phyloP scores from a whole-genome alignment of 2,329 filamentous ascomycete species.

The Alternaria incomplexa region DNA sequence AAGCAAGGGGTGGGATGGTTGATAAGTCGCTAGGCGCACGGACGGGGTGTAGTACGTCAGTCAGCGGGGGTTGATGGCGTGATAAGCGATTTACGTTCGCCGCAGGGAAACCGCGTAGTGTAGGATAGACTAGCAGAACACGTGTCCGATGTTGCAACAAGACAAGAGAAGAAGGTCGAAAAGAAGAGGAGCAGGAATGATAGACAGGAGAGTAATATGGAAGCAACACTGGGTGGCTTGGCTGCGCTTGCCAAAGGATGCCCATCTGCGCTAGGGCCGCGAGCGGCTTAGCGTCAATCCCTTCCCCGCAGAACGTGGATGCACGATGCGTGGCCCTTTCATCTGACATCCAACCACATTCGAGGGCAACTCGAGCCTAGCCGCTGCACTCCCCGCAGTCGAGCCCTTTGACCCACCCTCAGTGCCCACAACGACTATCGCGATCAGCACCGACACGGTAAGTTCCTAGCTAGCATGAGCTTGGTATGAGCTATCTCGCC shows the following conservation, averaged over 20 bases:
- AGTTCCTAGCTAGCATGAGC: conserved; percentile 24
- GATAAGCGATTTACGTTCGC: conserved; percentile 26
- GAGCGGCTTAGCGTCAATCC: conserved; percentile 23
- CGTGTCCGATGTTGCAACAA: conserved; percentile 5
- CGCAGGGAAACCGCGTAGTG: conserved; percentile 15
- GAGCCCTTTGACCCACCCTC: conserved; percentile 25
- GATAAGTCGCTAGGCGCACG: conserved; percentile 30
- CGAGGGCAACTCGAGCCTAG: conserved; percentile 13
- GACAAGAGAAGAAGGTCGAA: conserved; percentile 8
- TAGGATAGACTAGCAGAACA: conserved; percentile 17
- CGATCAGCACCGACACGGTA: conserved; percentile 21
- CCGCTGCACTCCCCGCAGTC: conserved; percentile 25
- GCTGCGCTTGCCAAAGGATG: conserved; percentile 17
- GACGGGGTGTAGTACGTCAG: conserved; percentile 36
- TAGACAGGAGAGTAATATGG: conserved; percentile 34
- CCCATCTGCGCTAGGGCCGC: conserved; percentile 17
- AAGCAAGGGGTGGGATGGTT: conserved; percentile 19
- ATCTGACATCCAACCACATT: conserved; percentile 18
- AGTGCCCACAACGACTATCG: conserved; percentile 25
- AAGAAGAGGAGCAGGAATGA: conserved; percentile 15
- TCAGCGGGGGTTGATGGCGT: conserved; percentile 35
- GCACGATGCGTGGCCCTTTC: conserved; percentile 17
- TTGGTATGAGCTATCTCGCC: conserved; percentile 20
- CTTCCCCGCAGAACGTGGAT: conserved; percentile 45
- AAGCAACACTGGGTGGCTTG: conserved; percentile 17